phyloP scores from a whole-genome alignment of 306 rosid species.

The Potentilla sterilis region DNA sequence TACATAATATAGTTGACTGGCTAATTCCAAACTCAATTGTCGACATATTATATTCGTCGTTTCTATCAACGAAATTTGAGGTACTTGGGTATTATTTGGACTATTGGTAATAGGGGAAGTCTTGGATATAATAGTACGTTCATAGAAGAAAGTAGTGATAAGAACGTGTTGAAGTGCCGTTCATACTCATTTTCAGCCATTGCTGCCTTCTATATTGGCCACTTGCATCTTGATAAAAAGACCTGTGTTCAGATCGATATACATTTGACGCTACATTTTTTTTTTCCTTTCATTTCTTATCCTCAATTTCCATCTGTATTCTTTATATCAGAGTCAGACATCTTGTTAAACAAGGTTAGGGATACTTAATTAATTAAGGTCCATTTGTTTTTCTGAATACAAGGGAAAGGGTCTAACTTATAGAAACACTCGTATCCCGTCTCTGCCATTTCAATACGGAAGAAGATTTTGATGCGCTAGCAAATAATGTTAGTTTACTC shows the following conservation, averaged over 20 bases:
- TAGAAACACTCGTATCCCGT: too few relatives aligned
- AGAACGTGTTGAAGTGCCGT: constrained; percentile 7
- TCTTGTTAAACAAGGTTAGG: background rate
- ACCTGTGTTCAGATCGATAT: background rate
- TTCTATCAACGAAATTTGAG: background rate
- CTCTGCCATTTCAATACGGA: background rate
- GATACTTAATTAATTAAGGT: background rate
- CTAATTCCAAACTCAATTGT: background rate
- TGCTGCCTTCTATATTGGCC: background rate
- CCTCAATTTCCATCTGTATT: background rate
- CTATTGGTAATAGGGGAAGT: background rate
- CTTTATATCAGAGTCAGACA: too few relatives aligned
- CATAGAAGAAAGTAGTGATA: background rate
- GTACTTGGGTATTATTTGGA: background rate
- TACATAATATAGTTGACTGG: background rate
- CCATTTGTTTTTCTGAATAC: background rate
- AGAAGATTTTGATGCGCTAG: background rate
- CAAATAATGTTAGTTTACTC: background rate
- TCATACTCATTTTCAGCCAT: background rate
- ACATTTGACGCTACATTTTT: background rate
- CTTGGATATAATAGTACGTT: background rate
- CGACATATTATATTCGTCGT: background rate
- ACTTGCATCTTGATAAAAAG: background rate
- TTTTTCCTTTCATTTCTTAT: background rate
- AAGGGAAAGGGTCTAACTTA: background rate